phyloP scores from a whole-genome alignment of 345 rosid species.

The Brassica cretica region DNA sequence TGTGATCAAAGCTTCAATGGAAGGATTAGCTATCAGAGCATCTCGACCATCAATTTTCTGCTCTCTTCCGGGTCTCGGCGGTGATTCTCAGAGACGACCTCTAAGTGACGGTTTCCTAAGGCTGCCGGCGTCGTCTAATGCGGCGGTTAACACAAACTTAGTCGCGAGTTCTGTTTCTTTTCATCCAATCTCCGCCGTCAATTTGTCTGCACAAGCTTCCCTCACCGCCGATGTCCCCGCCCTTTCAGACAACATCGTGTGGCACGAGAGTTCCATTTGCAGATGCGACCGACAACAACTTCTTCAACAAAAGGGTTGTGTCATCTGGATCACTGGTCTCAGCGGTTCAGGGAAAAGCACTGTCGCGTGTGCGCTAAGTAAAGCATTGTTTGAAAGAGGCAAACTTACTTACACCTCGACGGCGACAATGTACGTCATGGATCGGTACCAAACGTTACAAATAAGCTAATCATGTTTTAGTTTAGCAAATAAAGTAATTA shows the following conservation, averaged over 20 bases:
- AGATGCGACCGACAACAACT: constrained; percentile 64
- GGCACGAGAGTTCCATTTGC: constrained; percentile 70
- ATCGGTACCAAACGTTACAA: constrained; percentile 46
- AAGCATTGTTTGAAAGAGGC: constrained; percentile 57
- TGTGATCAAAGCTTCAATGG: constrained; percentile 18
- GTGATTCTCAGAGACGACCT: constrained; percentile 13
- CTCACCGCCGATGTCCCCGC: constrained; percentile 38
- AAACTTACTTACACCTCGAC: constrained; percentile 75
- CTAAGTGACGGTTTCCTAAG: constrained; percentile 31
- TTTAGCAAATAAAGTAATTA: neutral
- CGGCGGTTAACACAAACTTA: neutral
- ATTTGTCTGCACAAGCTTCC: constrained; percentile 46
- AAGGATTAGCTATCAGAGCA: constrained; percentile 38
- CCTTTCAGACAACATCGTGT: constrained; percentile 57
- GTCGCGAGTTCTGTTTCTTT: constrained; percentile 31
- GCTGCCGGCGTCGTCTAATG: constrained; percentile 21
- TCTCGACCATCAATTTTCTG: constrained; percentile 28
- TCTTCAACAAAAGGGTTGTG: constrained; percentile 84
- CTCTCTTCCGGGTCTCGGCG: constrained; percentile 22
- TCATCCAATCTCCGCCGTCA: constrained; percentile 46
- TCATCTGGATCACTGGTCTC: constrained; percentile 83
- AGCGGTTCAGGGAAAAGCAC: constrained; percentile 95
- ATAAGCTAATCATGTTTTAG: neutral
- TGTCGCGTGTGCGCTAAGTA: constrained; percentile 71
- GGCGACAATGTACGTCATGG: constrained; percentile 83